Evolutionary conservation across 768 basidiomycete species (phyloP).

Genomic region (Trametes villosa): DNA sequence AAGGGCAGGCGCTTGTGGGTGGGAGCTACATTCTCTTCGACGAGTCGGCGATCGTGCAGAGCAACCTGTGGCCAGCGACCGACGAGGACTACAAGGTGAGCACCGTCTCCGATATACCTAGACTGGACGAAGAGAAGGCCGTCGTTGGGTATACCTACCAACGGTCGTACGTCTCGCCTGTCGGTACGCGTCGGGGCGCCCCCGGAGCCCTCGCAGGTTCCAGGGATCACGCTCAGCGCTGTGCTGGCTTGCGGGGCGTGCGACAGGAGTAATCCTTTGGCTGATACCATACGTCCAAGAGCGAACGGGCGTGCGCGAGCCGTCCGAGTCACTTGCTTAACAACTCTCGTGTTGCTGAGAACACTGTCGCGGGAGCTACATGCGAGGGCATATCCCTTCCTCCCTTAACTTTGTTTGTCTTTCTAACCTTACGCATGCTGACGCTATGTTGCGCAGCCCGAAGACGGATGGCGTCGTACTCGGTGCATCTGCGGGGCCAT

Average conservation of each 20-base stretch:
- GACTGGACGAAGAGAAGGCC: conserved; percentile 91
- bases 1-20: conserved; percentile 79
- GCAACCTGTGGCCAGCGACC: conserved; percentile 51
- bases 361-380: conserved; percentile 85
- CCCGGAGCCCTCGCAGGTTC: conserved; percentile 70
- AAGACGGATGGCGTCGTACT: conserved; percentile 65
- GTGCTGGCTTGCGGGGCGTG: conserved; percentile 33
- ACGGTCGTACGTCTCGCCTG: conserved; percentile 49
- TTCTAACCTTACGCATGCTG: conserved; percentile 5
- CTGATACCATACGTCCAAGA: conserved; percentile 98
- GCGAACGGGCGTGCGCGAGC: conserved; percentile 44
- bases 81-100: conserved; percentile 59
- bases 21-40: conserved; percentile 88
- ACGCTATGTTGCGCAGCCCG: conserved; percentile 44
- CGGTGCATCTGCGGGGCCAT: conserved; percentile 86
- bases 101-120: conserved; percentile 28
- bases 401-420: conserved; percentile 21
- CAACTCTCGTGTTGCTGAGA: conserved; percentile 84
- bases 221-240: conserved; percentile 29
- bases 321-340: conserved; percentile 56
- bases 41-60: conserved; percentile 54
- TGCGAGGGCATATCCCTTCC: conserved; percentile 68
- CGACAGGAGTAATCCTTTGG: conserved; percentile 55
- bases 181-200: conserved; percentile 13
- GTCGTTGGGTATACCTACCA: conserved; percentile 72